A percentile compares a stretch with the other conserved stretches of the same genome.
Evolutionary conservation across 192 early-diverging fungal species (phyloP).

Genomic region (Dissophora ornata): DNA sequence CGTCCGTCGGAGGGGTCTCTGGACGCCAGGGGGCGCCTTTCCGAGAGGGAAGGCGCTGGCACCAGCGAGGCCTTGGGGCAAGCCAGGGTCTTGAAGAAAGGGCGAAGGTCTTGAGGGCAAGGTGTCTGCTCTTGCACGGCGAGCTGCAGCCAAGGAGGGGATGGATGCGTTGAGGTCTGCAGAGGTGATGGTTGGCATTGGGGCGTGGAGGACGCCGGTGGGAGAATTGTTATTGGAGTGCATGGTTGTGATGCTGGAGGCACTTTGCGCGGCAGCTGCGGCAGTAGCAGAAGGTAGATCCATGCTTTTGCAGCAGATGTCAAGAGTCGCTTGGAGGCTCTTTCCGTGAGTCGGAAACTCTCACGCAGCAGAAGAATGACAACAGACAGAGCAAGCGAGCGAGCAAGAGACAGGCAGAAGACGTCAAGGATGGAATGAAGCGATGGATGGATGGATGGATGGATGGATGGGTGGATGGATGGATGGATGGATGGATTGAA

Average conservation of each 20-base stretch:
- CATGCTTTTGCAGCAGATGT: neutral
- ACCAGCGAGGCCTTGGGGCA: slow-evolving; percentile 7
- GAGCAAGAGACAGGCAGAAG: too few species aligned
- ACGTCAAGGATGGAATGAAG: neutral
- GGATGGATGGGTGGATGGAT: too few species aligned
- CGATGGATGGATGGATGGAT: neutral
- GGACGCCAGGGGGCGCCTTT: slow-evolving; percentile 23
- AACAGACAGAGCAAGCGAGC: neutral
- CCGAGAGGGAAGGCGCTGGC: slow-evolving; percentile 35
- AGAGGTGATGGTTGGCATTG: slow-evolving; percentile 46
- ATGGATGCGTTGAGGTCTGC: slow-evolving; percentile 32
- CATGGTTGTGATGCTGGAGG: neutral
- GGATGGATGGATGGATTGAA: neutral
- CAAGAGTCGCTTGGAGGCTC: too few species aligned
- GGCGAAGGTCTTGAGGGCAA: slow-evolving; percentile 53
- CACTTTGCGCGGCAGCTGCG: neutral
- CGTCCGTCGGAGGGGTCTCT: slow-evolving; percentile 30
- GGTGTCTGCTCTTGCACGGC: slow-evolving; percentile 63
- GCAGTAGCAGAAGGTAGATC: slow-evolving; percentile 14
- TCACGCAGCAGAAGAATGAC: too few species aligned
- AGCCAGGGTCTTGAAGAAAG: slow-evolving; percentile 29
- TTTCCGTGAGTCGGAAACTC: neutral
- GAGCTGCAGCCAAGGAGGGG: slow-evolving; percentile 49
- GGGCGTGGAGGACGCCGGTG: neutral
- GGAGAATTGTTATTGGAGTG: neutral